Percentiles rank a stretch among this genome's conserved stretches.
Conservation (phyloP, 345 rosid species). For the Carallia brachiata region DNA sequence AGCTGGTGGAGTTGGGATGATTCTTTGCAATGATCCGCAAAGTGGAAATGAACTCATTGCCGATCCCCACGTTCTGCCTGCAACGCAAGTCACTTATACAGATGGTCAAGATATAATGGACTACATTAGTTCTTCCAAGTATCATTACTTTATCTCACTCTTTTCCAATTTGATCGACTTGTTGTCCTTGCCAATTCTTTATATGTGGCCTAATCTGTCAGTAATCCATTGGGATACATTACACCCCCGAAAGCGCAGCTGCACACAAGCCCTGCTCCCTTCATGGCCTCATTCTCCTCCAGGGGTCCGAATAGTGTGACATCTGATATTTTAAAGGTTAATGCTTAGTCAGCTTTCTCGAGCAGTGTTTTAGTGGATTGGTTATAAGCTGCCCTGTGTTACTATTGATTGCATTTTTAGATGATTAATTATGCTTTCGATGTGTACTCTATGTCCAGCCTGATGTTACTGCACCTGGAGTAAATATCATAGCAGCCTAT, state of each 20-base stretch:
- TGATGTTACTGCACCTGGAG: conserved; percentile 22
- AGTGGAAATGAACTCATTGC: conserved; percentile 34
- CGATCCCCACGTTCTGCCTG: conserved; percentile 45
- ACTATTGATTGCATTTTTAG: neutral
- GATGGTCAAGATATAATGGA: conserved; percentile 34
- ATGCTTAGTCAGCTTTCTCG: neutral
- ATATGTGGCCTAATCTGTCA: conserved; percentile 4
- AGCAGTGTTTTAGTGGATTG: no score
- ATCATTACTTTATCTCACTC: neutral
- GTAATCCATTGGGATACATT: conserved; percentile 23
- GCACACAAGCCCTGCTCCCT: conserved; percentile 15
- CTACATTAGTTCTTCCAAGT: conserved; percentile 49
- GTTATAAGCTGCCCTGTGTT: neutral
- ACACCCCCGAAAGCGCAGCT: neutral
- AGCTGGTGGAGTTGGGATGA: conserved; percentile 59
- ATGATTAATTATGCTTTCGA: neutral
- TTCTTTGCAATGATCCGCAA: conserved; percentile 36
- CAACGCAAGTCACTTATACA: conserved; percentile 34
- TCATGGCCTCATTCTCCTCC: conserved; percentile 27
- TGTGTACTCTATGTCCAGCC: conserved; percentile 7
- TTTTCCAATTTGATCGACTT: neutral
- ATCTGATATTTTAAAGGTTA: neutral
- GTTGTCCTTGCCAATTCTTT: neutral
- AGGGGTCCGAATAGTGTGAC: conserved; percentile 19
- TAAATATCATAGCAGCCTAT: conserved; percentile 5